Conservation (phyloP, 2,329 filamentous ascomycete species). For the Thelonectria rubi region DNA sequence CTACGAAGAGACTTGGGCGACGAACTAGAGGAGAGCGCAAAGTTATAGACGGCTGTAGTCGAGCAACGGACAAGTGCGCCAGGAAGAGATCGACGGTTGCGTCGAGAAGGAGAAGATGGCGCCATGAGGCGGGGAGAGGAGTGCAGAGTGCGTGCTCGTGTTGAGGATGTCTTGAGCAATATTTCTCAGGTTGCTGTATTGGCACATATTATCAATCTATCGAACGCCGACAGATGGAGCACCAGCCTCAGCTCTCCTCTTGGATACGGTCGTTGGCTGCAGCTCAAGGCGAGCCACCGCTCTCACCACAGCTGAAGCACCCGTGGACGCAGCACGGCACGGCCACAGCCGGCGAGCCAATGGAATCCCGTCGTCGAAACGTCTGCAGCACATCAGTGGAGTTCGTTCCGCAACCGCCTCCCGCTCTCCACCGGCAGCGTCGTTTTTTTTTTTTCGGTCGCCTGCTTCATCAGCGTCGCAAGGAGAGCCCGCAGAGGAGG, state of each 20-base stretch:
- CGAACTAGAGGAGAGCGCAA: too few relatives aligned
- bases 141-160: constrained; percentile 1
- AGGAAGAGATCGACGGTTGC: constrained; percentile 34
- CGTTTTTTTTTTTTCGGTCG: neutral
- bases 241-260: neutral
- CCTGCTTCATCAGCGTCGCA: constrained; percentile 24
- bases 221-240: constrained; percentile 6
- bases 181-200: neutral
- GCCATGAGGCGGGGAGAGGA: constrained; percentile 16
- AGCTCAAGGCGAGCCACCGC: neutral
- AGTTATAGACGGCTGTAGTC: too few relatives aligned
- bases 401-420: constrained; percentile 11
- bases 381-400: constrained; percentile 1
- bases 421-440: constrained; percentile 6
- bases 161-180: neutral
- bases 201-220: neutral
- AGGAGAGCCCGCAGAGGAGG: neutral
- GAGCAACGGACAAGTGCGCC: constrained; percentile 17
- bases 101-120: constrained; percentile 31
- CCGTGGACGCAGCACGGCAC: constrained; percentile 6
- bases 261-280: neutral
- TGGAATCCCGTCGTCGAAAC: constrained; percentile 8
- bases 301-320: neutral
- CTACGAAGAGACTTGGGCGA: neutral
- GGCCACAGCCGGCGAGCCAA: constrained; percentile 1